Evolutionary conservation across 2,329 filamentous ascomycete genomes (phyloP).

Genomic region (Zasmidium angulare): DNA sequence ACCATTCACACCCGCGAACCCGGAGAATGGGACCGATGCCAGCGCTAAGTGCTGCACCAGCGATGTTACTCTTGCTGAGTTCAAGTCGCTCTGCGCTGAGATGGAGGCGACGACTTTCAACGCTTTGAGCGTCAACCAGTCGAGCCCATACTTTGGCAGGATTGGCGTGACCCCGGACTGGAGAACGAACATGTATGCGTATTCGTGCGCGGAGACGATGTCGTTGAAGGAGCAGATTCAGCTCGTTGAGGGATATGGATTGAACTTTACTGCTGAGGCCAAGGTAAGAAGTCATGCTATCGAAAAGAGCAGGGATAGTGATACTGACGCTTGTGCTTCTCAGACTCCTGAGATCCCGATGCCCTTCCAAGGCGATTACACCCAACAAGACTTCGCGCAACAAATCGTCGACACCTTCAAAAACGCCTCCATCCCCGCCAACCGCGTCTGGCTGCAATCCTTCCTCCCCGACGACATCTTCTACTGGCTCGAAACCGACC

Average conservation of each 20-base stretch:
- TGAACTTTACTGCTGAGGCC: conserved; percentile 66
- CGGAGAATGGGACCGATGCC: conserved; percentile 47
- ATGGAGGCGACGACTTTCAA: conserved; percentile 65
- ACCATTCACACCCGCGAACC: conserved; percentile 56
- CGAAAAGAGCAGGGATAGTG: too few relatives aligned
- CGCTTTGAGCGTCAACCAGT: conserved; percentile 56
- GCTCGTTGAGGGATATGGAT: conserved; percentile 57
- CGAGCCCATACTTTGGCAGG: conserved; percentile 48
- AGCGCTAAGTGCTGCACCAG: conserved; percentile 69
- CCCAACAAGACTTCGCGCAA: conserved; percentile 63
- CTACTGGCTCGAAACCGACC: conserved; percentile 66
- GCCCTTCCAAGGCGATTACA: conserved; percentile 66
- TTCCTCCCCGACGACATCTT: conserved; percentile 57
- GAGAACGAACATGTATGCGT: conserved; percentile 63
- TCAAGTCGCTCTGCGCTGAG: conserved; percentile 66
- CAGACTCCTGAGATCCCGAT: conserved; percentile 61
- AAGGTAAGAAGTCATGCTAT: too few relatives aligned
- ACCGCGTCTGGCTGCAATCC: conserved; percentile 62
- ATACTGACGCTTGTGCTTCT: too few relatives aligned
- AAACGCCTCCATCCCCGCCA: conserved; percentile 51
- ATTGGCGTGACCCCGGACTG: conserved; percentile 52
- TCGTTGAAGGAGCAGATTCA: conserved; percentile 63
- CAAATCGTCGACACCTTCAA: conserved; percentile 64
- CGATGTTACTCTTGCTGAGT: conserved; percentile 68
- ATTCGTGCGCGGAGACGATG: conserved; percentile 62